phyloP scores from a whole-genome alignment of 2,329 filamentous ascomycete genomes.

The Curvularia spicifera region DNA sequence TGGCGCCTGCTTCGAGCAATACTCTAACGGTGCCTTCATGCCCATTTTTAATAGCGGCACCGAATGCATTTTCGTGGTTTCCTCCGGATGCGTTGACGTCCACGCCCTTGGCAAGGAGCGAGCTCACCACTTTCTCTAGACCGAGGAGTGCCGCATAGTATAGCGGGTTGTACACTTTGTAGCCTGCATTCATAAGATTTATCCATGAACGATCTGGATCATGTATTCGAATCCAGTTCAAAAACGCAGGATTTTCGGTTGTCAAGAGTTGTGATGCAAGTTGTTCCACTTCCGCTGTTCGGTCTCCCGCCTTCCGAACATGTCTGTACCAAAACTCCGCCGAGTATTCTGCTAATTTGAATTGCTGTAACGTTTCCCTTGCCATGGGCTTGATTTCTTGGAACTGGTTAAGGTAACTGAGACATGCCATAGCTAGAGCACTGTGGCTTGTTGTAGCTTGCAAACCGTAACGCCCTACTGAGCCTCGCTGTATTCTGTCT shows the following conservation, averaged over 20 bases:
- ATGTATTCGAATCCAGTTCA: constrained; percentile 27
- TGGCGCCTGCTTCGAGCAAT: too few relatives aligned
- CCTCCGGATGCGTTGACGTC: constrained; percentile 23
- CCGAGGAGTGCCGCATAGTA: constrained; percentile 22
- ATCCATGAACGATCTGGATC: too few relatives aligned
- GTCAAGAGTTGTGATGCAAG: too few relatives aligned
- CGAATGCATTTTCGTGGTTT: too few relatives aligned
- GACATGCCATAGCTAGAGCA: constrained; percentile 29
- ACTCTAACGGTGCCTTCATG: too few relatives aligned
- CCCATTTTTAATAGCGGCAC: too few relatives aligned
- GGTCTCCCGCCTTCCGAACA: constrained; percentile 15
- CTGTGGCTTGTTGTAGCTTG: constrained; percentile 27
- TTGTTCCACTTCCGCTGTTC: constrained; percentile 17
- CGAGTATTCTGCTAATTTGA: constrained; percentile 35
- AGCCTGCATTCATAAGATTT: too few relatives aligned
- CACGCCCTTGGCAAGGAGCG: constrained; percentile 27
- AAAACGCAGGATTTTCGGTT: too few relatives aligned
- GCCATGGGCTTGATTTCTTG: too few relatives aligned
- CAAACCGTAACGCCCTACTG: constrained; percentile 32
- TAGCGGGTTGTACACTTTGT: too few relatives aligned
- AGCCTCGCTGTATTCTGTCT: constrained; percentile 29
- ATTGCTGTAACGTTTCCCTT: too few relatives aligned
- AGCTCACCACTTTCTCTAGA: constrained; percentile 21
- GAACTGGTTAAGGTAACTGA: constrained; percentile 39
- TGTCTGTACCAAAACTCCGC: constrained; percentile 40